Conservation (phyloP, 2,329 filamentous ascomycete species). For the Karstenula rhodostoma region DNA sequence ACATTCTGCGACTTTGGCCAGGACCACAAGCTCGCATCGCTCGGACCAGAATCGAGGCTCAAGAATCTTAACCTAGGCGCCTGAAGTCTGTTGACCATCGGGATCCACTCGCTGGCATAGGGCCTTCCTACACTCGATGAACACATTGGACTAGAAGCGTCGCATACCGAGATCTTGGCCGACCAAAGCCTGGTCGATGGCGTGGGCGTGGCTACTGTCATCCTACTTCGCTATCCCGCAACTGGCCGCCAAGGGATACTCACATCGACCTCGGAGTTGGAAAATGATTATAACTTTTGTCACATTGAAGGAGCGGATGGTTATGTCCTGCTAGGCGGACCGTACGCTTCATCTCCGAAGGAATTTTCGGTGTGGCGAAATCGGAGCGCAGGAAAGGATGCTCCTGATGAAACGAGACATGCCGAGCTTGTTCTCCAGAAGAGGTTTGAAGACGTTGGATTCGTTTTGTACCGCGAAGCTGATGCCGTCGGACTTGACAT, state of each 20-base stretch:
- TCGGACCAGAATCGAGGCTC: constrained; percentile 64
- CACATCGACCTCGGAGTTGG: constrained; percentile 49
- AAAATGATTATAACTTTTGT: constrained; percentile 46
- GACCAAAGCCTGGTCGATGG: constrained; percentile 14
- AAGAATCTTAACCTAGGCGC: constrained; percentile 81
- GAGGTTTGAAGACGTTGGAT: constrained; percentile 58
- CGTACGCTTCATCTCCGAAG: constrained; percentile 16
- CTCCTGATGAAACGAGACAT: constrained; percentile 34
- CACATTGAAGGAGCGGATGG: constrained; percentile 53
- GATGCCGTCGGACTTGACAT: constrained; percentile 76
- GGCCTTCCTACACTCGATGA: constrained; percentile 79
- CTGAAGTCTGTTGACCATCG: constrained; percentile 79
- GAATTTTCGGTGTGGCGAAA: constrained; percentile 20
- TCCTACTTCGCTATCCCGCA: constrained; percentile 17
- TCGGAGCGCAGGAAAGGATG: constrained; percentile 23
- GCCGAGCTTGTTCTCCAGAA: constrained; percentile 35
- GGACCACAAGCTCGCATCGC: constrained; percentile 57
- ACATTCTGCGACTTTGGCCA: constrained; percentile 63
- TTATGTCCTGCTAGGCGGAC: constrained; percentile 54
- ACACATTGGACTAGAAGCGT: constrained; percentile 56
- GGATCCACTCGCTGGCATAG: constrained; percentile 86
- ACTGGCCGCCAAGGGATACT: constrained; percentile 56
- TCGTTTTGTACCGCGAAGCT: constrained; percentile 85
- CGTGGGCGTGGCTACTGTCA: constrained; percentile 17
- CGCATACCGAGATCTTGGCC: constrained; percentile 10